Base-by-base conservation (phyloP, 805 yeast species). In the Komagataella mondaviorum region DNA sequence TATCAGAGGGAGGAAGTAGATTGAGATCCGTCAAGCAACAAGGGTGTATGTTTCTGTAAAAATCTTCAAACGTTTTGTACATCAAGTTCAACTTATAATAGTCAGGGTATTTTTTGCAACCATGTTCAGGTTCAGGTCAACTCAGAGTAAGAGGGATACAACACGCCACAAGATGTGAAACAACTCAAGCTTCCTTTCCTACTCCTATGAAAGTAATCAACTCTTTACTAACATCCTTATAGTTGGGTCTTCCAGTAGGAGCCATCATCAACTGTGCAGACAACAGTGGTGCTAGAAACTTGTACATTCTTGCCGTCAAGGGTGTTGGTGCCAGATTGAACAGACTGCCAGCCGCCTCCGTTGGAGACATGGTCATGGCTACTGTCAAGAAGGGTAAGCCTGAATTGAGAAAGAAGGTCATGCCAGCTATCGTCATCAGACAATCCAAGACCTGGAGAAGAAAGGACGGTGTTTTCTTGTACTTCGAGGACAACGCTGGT, bases 381-480 rank as follows among this genome's bases (percentile, higher is more conserved):
- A 93, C 99, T 68, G 99, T 93, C 75, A 93, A 93, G 88, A 93
- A 95, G 81, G 99, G 99, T 87, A 93, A 93, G 89, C 99, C 99
- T 75, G 99, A 93, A 80, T 88, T 93, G 75, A 90, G 99, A 85
- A 93, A 93, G 96, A 93, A 93, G 85, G 49, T 93, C 67, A 90
- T 95, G 96, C 99, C 97, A 76, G 99, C 99, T 68, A 88, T 93
- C 68, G 98, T 93, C 71, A 85, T 93, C 63, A 91, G 99, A 80
- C 99, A 93, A 82, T 78, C 99, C 63, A 91, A 90, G 83, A 89
- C 99, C 63, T 93, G 99, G 99, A 91, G 99, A 91, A 88, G 99
- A 86, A 91, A 85, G 84, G 99, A 93, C 72, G 99, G 99, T 86
- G 86, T 89, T 67, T 93, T 75, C 90, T 88, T 93, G 76, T 93